Conservation (phyloP, 306 rosid species). For the Vachellia pachyceras region DNA sequence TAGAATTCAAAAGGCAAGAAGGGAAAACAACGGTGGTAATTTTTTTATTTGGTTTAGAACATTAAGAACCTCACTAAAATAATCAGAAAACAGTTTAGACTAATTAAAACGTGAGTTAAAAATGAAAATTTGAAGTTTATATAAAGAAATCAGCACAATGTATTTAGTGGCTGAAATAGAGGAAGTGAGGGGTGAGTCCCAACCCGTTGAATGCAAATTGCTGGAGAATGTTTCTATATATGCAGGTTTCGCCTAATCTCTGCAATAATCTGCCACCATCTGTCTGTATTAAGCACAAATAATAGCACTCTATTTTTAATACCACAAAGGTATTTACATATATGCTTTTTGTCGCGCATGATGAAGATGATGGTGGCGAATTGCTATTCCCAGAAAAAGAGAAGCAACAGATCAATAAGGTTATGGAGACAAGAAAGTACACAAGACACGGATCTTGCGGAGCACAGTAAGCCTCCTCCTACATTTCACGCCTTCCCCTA, state of each 20-base stretch:
- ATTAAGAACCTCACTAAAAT: background rate
- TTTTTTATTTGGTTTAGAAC: background rate
- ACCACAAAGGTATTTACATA: background rate
- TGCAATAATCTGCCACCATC: background rate
- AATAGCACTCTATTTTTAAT: background rate
- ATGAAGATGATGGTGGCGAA: slow-evolving; percentile 32
- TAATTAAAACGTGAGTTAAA: background rate
- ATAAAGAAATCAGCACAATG: background rate
- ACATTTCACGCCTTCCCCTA: slow-evolving; percentile 58
- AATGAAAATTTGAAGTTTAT: background rate
- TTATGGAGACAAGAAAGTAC: slow-evolving; percentile 56
- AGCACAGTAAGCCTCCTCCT: slow-evolving; percentile 44
- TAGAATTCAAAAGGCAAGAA: background rate
- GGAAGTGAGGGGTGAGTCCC: background rate
- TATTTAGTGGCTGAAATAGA: background rate
- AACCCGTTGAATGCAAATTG: background rate
- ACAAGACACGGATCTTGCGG: slow-evolving; percentile 48
- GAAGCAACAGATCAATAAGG: slow-evolving; percentile 8
- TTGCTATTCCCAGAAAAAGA: slow-evolving; percentile 44
- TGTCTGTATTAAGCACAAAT: background rate
- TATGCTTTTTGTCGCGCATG: slow-evolving; percentile 28
- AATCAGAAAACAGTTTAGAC: background rate
- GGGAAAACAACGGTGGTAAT: background rate
- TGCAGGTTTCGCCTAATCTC: background rate
- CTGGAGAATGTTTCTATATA: background rate